Base-by-base conservation (phyloP, 768 basidiomycete genomes). In the Xanthoconium purpureum region DNA sequence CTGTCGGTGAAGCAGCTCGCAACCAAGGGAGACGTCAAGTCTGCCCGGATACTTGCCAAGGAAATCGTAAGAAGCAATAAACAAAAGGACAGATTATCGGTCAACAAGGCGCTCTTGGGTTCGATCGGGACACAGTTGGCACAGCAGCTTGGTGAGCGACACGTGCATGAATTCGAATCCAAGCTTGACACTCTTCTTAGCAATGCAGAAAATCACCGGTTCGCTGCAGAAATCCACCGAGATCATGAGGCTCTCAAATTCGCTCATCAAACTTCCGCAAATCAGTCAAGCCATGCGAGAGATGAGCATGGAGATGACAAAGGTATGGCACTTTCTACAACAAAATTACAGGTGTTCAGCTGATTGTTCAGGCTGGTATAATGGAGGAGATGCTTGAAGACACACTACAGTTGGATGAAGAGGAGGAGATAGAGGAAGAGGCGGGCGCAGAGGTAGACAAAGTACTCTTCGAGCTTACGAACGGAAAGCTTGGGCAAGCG, bases 301-400 rank as follows among this genome's bases (percentile, higher is more conserved):
- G 67, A 95, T 99, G 94, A 93, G 89, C 64, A 93, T 95, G 88
- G 97, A 99, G 74, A 98, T 98, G 97, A 98, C 91, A 59, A 98
- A 98, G 84, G 96, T 89, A 62, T 39, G 77, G 52, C 38, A 13
- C 10, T 39, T 47, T 47, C n/a, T 45, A n/a, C 36, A 17, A 48
- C 39, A 12, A 44, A 33, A 10, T 35, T 36, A 38, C 30, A 36
- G 18, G 35, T 40, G 6, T 42, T 68, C 32, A 67, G 33, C 55
- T 14, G 28, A 18, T 20, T 52, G 5, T n/a, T 13, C 42, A 98
- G 95, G 94, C 94, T 35, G 97, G 97, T 3, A 91, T 99, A 59
- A 86, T 98, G 84, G 91, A 94, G 63, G 97, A 99, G 71, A 98
- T 98, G 97, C 75, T 99, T 51, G 94, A 94, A 57, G 95, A 97